Evolutionary conservation across 768 basidiomycete genomes (phyloP), one percentile per base, ranked within the genome.

Genomic region (Pleurotus eryngii): DNA sequence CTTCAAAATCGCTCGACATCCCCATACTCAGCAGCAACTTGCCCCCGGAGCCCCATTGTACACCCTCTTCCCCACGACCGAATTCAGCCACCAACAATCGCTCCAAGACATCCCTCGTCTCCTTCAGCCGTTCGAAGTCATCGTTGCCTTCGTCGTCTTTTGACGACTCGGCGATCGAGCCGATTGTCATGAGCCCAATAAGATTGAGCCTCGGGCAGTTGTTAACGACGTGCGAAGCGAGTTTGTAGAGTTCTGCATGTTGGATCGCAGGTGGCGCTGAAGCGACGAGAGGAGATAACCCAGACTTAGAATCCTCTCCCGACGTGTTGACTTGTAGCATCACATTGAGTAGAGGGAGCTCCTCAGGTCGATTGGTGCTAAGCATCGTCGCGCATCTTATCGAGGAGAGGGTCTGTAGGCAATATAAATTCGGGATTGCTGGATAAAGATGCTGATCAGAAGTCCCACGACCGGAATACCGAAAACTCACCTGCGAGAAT

Each of bases 241-340:
- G 81, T 45, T 78, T 74, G 43, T 79, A 70, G 30, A 92, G 75
- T 22, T 90, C 90, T 3, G 78, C 74, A 7, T 70, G 65, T 3
- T 66, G 67, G 6, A 71, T 64, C 12, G 64, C 62, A 12, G 73
- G 65, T 7, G 73, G 30, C 6, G 17, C 27, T n/a, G 49, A 50
- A 12, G 50, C 9, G 18, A 72, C 57, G 11, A 93, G 76, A 2
- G 90, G 85, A 15, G 82, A 64, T 1, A 98, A 73, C 1, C 97
- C 97, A 0, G 95, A 94, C 72, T 99, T 99, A 14, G 81, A 78
- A 54, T 84, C 86, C 68, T 98, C 97, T n/a, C 85, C 85, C 0
- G 95, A 98, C 5, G 96, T 98, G 72, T 99, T 99, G 67, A 98
- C 80, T 70, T 98, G 97, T 37, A 99, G 72, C 58, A 95, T 82